These are phyloP conservation scores for Allium cepa DNA, from an alignment of 106 monocot species.

Conservation along the genomic window DNA sequence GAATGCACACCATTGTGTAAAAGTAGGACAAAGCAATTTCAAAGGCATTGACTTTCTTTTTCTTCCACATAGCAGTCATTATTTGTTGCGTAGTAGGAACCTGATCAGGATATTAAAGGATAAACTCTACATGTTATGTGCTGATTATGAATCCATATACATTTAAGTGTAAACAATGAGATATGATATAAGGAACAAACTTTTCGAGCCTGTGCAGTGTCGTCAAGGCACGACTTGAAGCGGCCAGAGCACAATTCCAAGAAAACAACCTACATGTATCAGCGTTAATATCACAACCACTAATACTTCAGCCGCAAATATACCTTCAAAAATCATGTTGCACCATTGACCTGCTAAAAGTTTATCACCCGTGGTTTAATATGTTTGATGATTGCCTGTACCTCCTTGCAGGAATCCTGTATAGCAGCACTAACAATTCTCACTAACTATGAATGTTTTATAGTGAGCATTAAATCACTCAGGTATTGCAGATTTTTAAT, in stretches of 20 bases:
- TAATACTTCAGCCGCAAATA: no score
- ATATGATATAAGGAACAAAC: no score
- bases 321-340: background rate
- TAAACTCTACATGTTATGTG: no score
- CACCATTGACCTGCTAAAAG: conserved; percentile 34
- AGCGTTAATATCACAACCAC: background rate
- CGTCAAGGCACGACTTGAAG: no score
- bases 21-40: conserved; percentile 89
- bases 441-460: no score
- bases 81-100: conserved; percentile 70
- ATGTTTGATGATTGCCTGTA: conserved; percentile 61
- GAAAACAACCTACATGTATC: conserved; percentile 71
- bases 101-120: conserved; percentile 16
- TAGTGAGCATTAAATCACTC: no score
- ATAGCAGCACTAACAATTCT: background rate
- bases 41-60: conserved; percentile 64
- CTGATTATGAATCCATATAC: no score
- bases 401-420: conserved; percentile 89
- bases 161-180: no score
- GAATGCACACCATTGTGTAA: conserved; percentile 65
- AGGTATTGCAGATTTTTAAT: no score
- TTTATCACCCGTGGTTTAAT: conserved; percentile 95
- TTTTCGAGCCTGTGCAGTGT: no score
- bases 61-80: conserved; percentile 95
- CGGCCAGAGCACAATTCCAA: conserved; percentile 82